Evolutionary conservation across 257 asterid species (phyloP).

Genomic region (Nemophila menziesii): DNA sequence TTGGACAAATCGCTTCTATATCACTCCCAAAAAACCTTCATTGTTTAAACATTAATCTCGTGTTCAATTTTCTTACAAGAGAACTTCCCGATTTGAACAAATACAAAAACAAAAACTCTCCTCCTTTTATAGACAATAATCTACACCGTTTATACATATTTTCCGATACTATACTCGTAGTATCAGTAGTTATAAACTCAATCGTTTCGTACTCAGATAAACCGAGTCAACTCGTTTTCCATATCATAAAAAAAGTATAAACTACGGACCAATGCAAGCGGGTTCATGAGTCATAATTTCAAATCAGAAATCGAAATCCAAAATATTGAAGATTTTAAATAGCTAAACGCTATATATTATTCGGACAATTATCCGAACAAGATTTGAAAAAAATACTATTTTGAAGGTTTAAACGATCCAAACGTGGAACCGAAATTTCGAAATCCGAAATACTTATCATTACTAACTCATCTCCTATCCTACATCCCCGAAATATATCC

Average conservation of each 20-base stretch:
- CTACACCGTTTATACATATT: conserved; percentile 35
- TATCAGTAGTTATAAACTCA: conserved; percentile 39
- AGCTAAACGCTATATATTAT: conserved; percentile 34
- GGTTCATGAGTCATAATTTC: conserved; percentile 35
- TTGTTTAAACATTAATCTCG: no score
- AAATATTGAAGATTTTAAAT: conserved; percentile 31
- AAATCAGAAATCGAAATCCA: conserved; percentile 31
- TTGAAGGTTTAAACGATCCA: conserved; percentile 23
- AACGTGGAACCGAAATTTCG: conserved; percentile 28
- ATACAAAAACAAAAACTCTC: conserved; percentile 20
- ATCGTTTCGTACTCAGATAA: conserved; percentile 25
- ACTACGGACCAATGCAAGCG: conserved; percentile 40
- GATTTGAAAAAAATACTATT: conserved; percentile 31
- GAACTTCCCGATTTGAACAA: conserved; percentile 38
- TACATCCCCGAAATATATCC: conserved; percentile 40
- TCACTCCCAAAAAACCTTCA: conserved; percentile 36
- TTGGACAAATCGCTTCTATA: conserved; percentile 42
- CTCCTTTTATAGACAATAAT: conserved; percentile 22
- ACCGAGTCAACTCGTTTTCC: conserved; percentile 30
- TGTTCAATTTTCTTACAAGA: conserved; percentile 28
- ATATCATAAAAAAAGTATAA: conserved; percentile 35
- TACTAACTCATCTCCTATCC: conserved; percentile 41
- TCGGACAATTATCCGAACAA: conserved; percentile 46
- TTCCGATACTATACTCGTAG: conserved; percentile 39
- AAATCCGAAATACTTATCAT: conserved; percentile 36